Percentiles rank a stretch among this genome's conserved stretches.
phyloP scores from a whole-genome alignment of 495 filamentous ascomycete species.

The Xylaria flabelliformis region DNA sequence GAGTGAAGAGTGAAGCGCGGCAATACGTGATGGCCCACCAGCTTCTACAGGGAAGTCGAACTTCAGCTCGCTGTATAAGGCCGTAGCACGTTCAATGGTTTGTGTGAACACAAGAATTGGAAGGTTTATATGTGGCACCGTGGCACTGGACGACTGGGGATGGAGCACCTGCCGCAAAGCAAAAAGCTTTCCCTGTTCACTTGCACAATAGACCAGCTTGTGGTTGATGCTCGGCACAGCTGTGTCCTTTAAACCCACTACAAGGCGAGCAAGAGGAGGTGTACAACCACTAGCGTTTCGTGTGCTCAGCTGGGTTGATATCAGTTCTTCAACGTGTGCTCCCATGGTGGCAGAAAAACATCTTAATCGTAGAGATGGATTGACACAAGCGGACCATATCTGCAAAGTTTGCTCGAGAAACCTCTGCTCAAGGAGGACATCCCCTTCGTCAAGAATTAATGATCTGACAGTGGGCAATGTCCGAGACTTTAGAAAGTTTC shows the following conservation, averaged over 20 bases:
- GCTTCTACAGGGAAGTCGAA: slow-evolving; percentile 93
- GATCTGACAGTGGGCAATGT: slow-evolving; percentile 68
- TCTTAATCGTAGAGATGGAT: slow-evolving; percentile 69
- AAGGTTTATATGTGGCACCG: slow-evolving; percentile 70
- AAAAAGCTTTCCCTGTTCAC: slow-evolving; percentile 90
- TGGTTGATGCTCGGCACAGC: slow-evolving; percentile 91
- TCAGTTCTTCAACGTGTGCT: slow-evolving; percentile 84
- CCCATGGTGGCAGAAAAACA: slow-evolving; percentile 98
- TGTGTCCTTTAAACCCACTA: slow-evolving; percentile 94
- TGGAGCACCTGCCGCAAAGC: slow-evolving; percentile 92
- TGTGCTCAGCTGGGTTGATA: slow-evolving; percentile 56
- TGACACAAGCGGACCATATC: slow-evolving; percentile 80
- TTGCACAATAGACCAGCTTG: slow-evolving; percentile 87
- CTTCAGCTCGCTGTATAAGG: slow-evolving; percentile 85
- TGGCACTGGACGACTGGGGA: slow-evolving; percentile 65
- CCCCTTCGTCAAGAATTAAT: slow-evolving; percentile 90
- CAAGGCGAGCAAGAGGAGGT: slow-evolving; percentile 74
- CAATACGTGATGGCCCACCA: slow-evolving; percentile 84
- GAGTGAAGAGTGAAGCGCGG: slow-evolving; percentile 87
- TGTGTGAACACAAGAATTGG: slow-evolving; percentile 96
- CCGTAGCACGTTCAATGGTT: slow-evolving; percentile 86
- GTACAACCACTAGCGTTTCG: slow-evolving; percentile 57
- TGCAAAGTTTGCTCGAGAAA: slow-evolving; percentile 89
- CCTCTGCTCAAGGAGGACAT: slow-evolving; percentile 88
- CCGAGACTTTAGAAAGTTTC: slow-evolving; percentile 71